Evolutionary conservation across 2,329 filamentous ascomycete species (phyloP), one percentile per base, ranked within the genome.

Genomic region (Zymoseptoria pseudotritici): DNA sequence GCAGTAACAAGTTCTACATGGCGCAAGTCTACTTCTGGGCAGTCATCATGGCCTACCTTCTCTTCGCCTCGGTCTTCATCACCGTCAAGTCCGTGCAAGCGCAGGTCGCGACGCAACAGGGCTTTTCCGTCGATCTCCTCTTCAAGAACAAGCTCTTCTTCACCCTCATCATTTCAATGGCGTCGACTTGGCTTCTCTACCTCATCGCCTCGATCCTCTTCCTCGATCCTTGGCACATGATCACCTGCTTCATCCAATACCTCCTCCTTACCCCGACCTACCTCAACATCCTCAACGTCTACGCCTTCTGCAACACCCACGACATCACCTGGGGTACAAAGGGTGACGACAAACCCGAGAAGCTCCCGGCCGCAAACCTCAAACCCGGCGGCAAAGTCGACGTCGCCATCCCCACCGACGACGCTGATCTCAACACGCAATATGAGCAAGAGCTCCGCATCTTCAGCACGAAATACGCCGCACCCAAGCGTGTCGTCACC

Each of bases 11-110:
- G 72, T 88, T 95, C 65, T 99, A 99, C 77, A 89, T 94, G 80
- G 89, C 89, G 55, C 97, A 97, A 90, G 91, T 97, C n/a, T 88
- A 91, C 75, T 99, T 99, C 81, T 99, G 94, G 95, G 90, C 87
- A 51, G 81, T 90, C 62, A 93, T 99, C 72, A 99, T 99, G 90
- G 80, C 90, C 82, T 96, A 97, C 72, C 82, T 99, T 59, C 88
- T 95, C 75, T 99, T 99, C 74, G 94, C 94, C 5, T 92, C 94
- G 31, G 81, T 99, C 62, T 99, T 89, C 77, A 95, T 99, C 72
- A 92, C 93, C 0, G 92, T 97, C 61, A 86, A 85, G 61, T 90
- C 92, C 11, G 91, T 99, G 10, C 83, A 93, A 64, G 76, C 79
- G 0, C 86, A 96, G 71, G 76, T 94, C 29, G 72, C 76, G 0